Evolutionary conservation across 805 yeast species (phyloP).

Genomic region (Schwanniomyces sp.): DNA sequence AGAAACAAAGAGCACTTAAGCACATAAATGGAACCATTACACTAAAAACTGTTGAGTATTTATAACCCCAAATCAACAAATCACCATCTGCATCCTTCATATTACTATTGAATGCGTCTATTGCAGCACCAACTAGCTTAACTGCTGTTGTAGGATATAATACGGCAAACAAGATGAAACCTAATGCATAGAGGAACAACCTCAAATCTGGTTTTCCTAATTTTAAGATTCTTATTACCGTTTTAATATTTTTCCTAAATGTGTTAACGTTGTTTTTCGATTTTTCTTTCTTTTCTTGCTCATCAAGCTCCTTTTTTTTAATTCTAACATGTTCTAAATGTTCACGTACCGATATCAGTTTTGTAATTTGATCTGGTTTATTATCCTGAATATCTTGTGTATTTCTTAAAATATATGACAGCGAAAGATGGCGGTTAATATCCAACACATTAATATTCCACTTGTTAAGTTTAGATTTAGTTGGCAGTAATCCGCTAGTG

Average conservation of each 20-base stretch:
- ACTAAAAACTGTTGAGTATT: slow-evolving; percentile 39
- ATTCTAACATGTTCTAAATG: slow-evolving; percentile 29
- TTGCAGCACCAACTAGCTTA: slow-evolving; percentile 42
- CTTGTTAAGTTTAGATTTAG: background rate
- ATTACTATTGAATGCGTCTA: slow-evolving; percentile 40
- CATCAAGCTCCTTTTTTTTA: slow-evolving; percentile 21
- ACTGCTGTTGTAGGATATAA: slow-evolving; percentile 45
- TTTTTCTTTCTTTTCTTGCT: slow-evolving; percentile 37
- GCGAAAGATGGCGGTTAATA: background rate
- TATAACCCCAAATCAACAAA: slow-evolving; percentile 44
- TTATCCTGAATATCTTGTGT: background rate
- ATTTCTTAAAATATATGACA: slow-evolving; percentile 1
- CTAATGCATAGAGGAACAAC: slow-evolving; percentile 38
- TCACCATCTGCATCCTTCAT: slow-evolving; percentile 37
- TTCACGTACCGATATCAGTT: slow-evolving; percentile 17
- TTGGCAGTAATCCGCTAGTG: background rate
- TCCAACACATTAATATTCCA: background rate
- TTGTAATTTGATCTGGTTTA: background rate
- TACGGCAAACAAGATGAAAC: slow-evolving; percentile 43
- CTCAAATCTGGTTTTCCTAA: slow-evolving; percentile 41
- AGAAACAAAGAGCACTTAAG: slow-evolving; percentile 43
- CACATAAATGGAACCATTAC: slow-evolving; percentile 46
- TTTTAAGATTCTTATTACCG: slow-evolving; percentile 36
- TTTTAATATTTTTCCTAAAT: slow-evolving; percentile 32
- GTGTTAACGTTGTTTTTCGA: slow-evolving; percentile 23